Evolutionary conservation across 352 stramenopile species (phyloP).

Genomic region (Pythium volutum): DNA sequence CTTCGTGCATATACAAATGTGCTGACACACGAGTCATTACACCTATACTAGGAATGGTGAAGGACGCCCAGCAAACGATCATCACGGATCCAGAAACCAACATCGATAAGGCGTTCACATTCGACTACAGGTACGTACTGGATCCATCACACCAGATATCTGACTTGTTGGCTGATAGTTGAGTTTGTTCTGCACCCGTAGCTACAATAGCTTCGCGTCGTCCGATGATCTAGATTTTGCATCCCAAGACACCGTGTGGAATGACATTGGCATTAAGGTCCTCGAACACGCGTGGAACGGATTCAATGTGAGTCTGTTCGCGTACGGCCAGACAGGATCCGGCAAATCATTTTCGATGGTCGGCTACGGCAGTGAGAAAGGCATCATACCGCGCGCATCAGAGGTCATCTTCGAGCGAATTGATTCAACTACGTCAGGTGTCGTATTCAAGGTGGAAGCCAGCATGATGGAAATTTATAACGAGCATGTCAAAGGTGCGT

Average conservation of each 20-base stretch:
- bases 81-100: conserved; percentile 81
- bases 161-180: neutral
- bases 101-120: conserved; percentile 78
- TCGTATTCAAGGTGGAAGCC: conserved; percentile 85
- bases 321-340: conserved; percentile 83
- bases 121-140: conserved; percentile 73
- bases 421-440: conserved; percentile 32
- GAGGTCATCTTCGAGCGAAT: conserved; percentile 86
- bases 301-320: conserved; percentile 89
- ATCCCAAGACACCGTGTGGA: conserved; percentile 81
- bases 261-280: conserved; percentile 84
- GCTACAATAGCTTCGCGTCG: conserved; percentile 81
- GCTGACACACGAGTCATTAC: neutral
- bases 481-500: conserved; percentile 78
- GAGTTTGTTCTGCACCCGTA: conserved; percentile 14
- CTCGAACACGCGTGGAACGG: conserved; percentile 89
- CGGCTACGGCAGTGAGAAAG: conserved; percentile 74
- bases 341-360: conserved; percentile 90
- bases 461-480: conserved; percentile 92
- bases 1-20: neutral
- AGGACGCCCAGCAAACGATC: conserved; percentile 76
- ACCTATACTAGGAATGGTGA: conserved; percentile 55
- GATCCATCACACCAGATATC: neutral
- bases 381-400: conserved; percentile 80
- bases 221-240: conserved; percentile 53